Base-by-base conservation (phyloP, 1,284 basidiomycete species). In the Gomphus sp. region DNA sequence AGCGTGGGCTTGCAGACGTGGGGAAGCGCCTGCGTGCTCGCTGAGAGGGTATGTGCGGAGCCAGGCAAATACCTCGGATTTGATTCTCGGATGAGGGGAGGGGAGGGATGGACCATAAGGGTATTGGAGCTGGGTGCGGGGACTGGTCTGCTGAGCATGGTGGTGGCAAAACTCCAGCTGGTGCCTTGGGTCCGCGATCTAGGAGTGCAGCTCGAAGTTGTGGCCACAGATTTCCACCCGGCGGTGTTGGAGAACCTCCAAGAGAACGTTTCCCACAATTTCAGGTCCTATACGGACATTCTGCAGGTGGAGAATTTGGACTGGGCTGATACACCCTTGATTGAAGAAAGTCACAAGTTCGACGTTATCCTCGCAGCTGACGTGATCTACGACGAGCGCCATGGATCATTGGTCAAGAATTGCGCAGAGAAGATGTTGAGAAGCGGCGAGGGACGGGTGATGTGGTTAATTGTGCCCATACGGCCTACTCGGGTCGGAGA, bases 1-100 rank as follows among this genome's bases (percentile, higher is more conserved):
- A 82, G 80, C 12, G 91, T 93, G 50, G 91, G 93, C 2, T 76
- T 94, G 41, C 92, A 95, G 71, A 93, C 89, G 63, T 94, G 92
- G 91, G 91, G 85, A 4, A 85, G 84, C 63, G 82, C 87, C 3
- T 90, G 93, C 65, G 72, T 91, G 22, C 78, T 96, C 25, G 85
- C 85, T 0, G 79, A 88, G 64, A 77, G 81, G 55, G 78, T 94
- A 62, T 85, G 85, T 44, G 70, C 75, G 3, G 67, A 78, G 22
- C 87, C 90, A 0, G 64, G 58, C 3, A 61, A 66, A 2, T 87
- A 55, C 37, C 55, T n/a, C 69, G 66, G 56, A 66, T 67, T 59
- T 61, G 14, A 36, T 25, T 25, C 62, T 36, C 56, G 52, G 44
- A 33, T 11, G n/a, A 16, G 36, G 16, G 11, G 31, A 25, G 25